Evolutionary conservation across 192 early-diverging fungal genomes (phyloP).

Genomic region (Mortierella alpina): DNA sequence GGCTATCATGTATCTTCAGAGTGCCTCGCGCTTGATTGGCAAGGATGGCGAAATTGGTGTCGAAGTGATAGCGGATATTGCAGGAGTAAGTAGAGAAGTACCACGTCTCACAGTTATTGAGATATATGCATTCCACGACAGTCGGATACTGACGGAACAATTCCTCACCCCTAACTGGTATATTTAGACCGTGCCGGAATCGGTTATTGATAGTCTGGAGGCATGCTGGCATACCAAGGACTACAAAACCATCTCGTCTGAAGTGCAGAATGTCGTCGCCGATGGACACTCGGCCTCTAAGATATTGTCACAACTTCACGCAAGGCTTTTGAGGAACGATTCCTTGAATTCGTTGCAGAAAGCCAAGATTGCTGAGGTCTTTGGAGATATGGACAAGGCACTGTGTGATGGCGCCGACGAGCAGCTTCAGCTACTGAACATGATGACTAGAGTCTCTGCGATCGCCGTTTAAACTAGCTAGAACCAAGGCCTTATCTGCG

Average conservation of each 20-base stretch:
- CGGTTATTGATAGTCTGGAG: slow-evolving; percentile 71
- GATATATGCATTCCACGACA: too few relatives aligned
- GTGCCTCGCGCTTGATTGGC: slow-evolving; percentile 72
- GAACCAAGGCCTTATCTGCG: too few relatives aligned
- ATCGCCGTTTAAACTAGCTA: slow-evolving; percentile 29
- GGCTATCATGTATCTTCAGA: slow-evolving; percentile 93
- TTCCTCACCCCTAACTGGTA: too few relatives aligned
- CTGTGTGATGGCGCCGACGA: slow-evolving; percentile 93
- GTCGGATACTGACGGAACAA: too few relatives aligned
- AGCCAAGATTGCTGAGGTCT: slow-evolving; percentile 69
- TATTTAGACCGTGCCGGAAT: slow-evolving; percentile 70
- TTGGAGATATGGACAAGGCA: slow-evolving; percentile 78
- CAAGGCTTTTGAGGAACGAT: slow-evolving; percentile 69
- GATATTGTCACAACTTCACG: slow-evolving; percentile 81
- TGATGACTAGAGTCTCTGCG: slow-evolving; percentile 65
- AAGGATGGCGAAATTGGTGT: slow-evolving; percentile 59
- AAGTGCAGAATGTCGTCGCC: slow-evolving; percentile 69
- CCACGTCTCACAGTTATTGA: not conserved
- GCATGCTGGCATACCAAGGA: slow-evolving; percentile 62
- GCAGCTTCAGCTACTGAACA: slow-evolving; percentile 82
- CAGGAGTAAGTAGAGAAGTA: slow-evolving; percentile 70
- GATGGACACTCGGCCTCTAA: slow-evolving; percentile 82
- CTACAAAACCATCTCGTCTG: slow-evolving; percentile 58
- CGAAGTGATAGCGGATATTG: slow-evolving; percentile 78
- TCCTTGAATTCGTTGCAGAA: slow-evolving; percentile 77